Evolutionary conservation across 108 stramenopile species (phyloP), one percentile per base, ranked within the genome.

Genomic region (Hondaea fermentalgiana): DNA sequence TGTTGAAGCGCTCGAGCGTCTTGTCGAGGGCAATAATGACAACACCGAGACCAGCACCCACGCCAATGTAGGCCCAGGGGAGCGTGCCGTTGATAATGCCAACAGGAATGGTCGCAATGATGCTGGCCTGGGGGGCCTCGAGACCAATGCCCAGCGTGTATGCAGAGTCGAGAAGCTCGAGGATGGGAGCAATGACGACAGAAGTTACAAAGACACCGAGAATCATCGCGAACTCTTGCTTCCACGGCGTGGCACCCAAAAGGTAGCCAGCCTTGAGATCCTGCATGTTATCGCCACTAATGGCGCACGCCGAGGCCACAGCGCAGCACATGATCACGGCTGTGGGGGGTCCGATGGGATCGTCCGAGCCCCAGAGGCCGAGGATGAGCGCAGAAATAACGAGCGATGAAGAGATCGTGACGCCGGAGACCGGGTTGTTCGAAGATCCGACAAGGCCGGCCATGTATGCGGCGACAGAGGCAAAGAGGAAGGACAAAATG

Each of bases 391-490:
- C 76, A 35, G 76, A 83, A 17, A 83, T 83, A 16, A 53, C 76
- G 25, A 83, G 76, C 23, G 76, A 47, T 3, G 76, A 83, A 6
- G 49, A 83, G 45, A 83, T 83, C 12, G 76, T 83, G 10, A 83
- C 76, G n/a, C 76, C 76, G 51, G 76, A 83, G 6, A 83, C 51
- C 51, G 76, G 76, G 76, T 83, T 83, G 76, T 83, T 83, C 12
- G 76, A 83, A 35, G 76, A 83, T 6, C 76, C 76, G 49, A 83
- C 49, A 4, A 83, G 51, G 3, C 76, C 76, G 28, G 76, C 76
- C 76, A 83, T 83, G 76, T 83, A 83, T 12, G 76, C 76, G 17
- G 76, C 76, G 12, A 83, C 76, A 0, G 76, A 47, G 76, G 49
- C 51, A 35, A 83, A 83, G 76, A 83, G 49, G 76, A 83, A 83